Evolutionary conservation across 1,284 basidiomycete genomes (phyloP).

Genomic region (Stygiomarasmius scandens): DNA sequence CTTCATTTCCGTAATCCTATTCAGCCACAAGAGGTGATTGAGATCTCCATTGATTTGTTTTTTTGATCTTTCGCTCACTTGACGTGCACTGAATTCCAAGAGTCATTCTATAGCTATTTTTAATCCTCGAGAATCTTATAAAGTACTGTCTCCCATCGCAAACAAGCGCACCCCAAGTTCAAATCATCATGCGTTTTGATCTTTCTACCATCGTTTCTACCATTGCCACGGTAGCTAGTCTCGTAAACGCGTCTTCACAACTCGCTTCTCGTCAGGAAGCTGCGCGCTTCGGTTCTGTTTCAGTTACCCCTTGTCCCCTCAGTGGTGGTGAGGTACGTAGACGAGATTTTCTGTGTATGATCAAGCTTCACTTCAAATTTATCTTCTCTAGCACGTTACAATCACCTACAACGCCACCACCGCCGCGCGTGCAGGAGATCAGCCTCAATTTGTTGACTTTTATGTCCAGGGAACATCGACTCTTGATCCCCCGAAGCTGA

Average conservation of each 20-base stretch:
- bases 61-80: no score
- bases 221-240: neutral
- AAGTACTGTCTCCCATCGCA: no score
- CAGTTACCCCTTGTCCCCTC: neutral
- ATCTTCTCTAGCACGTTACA: neutral
- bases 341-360: neutral
- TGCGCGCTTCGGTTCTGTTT: neutral
- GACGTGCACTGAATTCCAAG: no score
- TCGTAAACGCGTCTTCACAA: no score
- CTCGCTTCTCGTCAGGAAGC: neutral
- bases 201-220: neutral
- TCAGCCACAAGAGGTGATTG: no score
- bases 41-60: no score
- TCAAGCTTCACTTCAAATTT: neutral
- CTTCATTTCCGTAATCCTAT: no score
- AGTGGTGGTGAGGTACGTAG: neutral
- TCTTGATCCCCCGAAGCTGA: neutral
- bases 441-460: neutral
- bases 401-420: neutral
- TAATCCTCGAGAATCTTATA: no score
- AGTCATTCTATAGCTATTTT: no score
- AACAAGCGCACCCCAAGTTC: no score
- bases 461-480: neutral
- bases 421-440: neutral
- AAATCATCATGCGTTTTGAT: neutral